A percentile compares a stretch with the other conserved stretches of the same genome.
Conservation (phyloP, 1,284 basidiomycete genomes). For the Peniophora sp. region DNA sequence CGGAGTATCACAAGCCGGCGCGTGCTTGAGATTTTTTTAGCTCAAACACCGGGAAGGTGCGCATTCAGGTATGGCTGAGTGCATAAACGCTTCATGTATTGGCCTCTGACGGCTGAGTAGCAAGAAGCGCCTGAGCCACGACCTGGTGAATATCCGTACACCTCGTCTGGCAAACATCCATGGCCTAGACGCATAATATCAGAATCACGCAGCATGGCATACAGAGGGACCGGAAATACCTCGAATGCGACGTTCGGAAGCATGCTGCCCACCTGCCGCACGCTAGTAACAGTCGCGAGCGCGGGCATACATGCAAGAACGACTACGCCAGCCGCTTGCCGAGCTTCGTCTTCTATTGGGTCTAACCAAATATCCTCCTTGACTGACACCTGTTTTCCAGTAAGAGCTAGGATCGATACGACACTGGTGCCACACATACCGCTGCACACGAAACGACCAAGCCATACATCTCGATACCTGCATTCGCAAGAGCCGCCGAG, state of each 20-base stretch:
- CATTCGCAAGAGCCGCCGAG: constrained; percentile 83
- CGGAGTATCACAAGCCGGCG: too few species aligned
- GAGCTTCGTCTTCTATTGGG: constrained; percentile 67
- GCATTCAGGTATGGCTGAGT: too few species aligned
- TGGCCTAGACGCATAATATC: constrained; percentile 38
- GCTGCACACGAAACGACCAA: constrained; percentile 75
- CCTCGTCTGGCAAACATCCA: constrained; percentile 57
- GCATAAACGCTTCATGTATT: too few species aligned
- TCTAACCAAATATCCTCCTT: constrained; percentile 63
- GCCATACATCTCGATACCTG: constrained; percentile 83
- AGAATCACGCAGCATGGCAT: constrained; percentile 1
- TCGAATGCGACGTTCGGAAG: constrained; percentile 37
- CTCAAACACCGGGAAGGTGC: too few species aligned
- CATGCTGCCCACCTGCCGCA: constrained; percentile 74
- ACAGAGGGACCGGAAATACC: constrained; percentile 31
- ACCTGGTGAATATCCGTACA: constrained; percentile 71
- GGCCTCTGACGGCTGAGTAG: too few species aligned
- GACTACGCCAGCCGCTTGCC: constrained; percentile 49
- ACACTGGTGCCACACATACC: constrained; percentile 30
- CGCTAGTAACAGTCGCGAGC: constrained; percentile 74
- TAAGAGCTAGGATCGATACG: not conserved
- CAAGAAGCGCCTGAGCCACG: constrained; percentile 60
- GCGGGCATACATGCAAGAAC: constrained; percentile 85
- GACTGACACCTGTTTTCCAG: constrained; percentile 38
- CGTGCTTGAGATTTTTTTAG: too few species aligned